Base-by-base conservation (phyloP, 805 yeast species). In the Lipomyces sp. region DNA sequence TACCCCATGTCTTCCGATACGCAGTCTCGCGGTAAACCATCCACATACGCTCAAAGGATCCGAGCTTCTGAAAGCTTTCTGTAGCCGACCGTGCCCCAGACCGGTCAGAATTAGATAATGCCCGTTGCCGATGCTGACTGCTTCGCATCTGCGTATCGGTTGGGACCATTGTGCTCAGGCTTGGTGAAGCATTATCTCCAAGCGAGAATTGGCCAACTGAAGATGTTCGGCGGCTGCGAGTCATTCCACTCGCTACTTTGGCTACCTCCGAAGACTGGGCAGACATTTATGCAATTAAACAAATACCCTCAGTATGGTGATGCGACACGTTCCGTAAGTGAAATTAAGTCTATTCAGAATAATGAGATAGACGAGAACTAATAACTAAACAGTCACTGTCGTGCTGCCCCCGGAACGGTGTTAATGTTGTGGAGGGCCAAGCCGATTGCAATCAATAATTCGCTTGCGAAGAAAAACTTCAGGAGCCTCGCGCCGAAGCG, bases 201-300 rank as follows among this genome's bases (percentile, higher is more conserved):
- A 92, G 78, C 61, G 86, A 83, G 60, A 91, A 85, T 45, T 84
- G 82, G 2, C 97, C 96, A 15, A 92, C 88, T 0, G 93, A 88
- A 0, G 95, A 88, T 8, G 85, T 82, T 71, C 92, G 78, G 70
- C 83, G 73, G 29, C 15, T 34, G 32, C 54, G 54, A 7, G 54
- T 51, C 10, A 34, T 24, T 42, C 48, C 48, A 42, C 48, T 42
- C 48, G 48, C 48, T 42, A 8, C n/a, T 42, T 24, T 24, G 24
- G 10, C 48, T 8, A 24, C 48, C 10, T 42, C 24, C n/a, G 48
- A 42, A 15, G 48, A 42, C 8, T 15, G 48, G 18, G 48, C n/a
- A 24, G 48, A 42, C 48, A 42, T 42, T 42, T 42, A 42, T 42
- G n/a, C 5, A 13, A 11, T 42, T 15, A 42, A 15, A 42, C 7